Conservation (phyloP, 768 basidiomycete species). For the Tylopilus felleus region DNA sequence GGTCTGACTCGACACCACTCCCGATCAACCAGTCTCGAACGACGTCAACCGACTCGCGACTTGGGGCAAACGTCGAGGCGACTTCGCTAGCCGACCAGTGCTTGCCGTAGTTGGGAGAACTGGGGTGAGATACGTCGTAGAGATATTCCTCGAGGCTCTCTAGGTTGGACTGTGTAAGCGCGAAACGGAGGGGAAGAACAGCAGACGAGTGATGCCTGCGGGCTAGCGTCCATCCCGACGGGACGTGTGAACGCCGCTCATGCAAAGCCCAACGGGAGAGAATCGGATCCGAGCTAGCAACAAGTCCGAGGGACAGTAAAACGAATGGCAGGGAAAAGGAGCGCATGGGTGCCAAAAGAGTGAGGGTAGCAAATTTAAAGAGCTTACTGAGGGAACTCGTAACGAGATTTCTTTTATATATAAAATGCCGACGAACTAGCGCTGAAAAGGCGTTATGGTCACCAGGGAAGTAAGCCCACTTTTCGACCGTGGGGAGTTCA, state of each 20-base stretch:
- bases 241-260: conserved; percentile 33
- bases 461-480: background rate
- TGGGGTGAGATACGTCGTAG: conserved; percentile 41
- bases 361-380: too few relatives aligned
- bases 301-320: conserved; percentile 21
- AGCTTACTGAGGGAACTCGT: background rate
- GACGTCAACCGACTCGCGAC: conserved; percentile 31
- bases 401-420: background rate
- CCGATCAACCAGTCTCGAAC: conserved; percentile 42
- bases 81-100: conserved; percentile 43
- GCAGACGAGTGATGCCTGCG: conserved; percentile 31
- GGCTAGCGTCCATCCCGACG: conserved; percentile 36
- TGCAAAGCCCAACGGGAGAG: conserved; percentile 10
- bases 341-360: conserved; percentile 8
- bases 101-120: conserved; percentile 42
- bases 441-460: background rate
- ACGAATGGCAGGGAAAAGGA: conserved; percentile 21
- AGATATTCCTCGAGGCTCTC: conserved; percentile 40
- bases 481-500: background rate
- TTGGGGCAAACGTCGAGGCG: conserved; percentile 42
- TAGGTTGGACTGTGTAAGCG: conserved; percentile 42
- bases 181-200: conserved; percentile 44
- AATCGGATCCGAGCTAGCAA: conserved; percentile 1
- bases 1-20: conserved; percentile 34
- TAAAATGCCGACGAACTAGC: background rate